phyloP scores from a whole-genome alignment of 208 protist genomes.

The Endotrypanum monterogeii region DNA sequence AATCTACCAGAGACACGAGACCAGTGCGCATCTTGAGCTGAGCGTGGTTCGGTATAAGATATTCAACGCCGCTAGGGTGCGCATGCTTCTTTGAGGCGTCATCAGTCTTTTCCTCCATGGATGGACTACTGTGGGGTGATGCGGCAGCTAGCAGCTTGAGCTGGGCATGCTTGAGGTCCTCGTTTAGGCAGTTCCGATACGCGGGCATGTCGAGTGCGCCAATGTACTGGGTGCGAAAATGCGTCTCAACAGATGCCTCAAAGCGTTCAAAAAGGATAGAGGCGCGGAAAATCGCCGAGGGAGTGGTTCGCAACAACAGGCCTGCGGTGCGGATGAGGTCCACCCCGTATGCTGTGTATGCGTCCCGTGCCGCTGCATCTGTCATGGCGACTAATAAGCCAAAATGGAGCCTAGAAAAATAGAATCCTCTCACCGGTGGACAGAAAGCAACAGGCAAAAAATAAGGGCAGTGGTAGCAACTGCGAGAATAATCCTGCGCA shows the following conservation, averaged over 20 bases:
- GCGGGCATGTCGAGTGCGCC: slow-evolving; percentile 15
- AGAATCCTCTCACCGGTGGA: not conserved
- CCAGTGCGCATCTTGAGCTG: slow-evolving; percentile 46
- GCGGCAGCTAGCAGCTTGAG: slow-evolving; percentile 1
- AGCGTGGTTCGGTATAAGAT: slow-evolving; percentile 57
- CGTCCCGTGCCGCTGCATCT: slow-evolving; percentile 30
- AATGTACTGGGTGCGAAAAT: slow-evolving; percentile 46
- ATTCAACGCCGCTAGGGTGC: slow-evolving; percentile 32
- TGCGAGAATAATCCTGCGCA: not conserved
- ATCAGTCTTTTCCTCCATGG: slow-evolving; percentile 8
- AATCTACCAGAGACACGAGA: slow-evolving; percentile 55
- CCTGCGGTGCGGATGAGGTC: slow-evolving; percentile 81
- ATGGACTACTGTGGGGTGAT: slow-evolving; percentile 2
- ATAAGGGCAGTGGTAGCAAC: not conserved
- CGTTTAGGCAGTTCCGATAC: slow-evolving; percentile 10
- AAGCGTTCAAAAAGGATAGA: slow-evolving; percentile 79
- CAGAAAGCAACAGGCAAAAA: not conserved
- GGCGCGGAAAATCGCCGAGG: slow-evolving; percentile 75
- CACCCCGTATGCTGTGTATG: slow-evolving; percentile 69
- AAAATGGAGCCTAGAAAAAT: not conserved
- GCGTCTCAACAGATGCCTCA: slow-evolving; percentile 42
- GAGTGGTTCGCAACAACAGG: slow-evolving; percentile 57
- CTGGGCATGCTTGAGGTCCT: slow-evolving; percentile 9
- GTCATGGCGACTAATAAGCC: slow-evolving; percentile 15
- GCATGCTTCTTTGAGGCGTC: slow-evolving; percentile 12